Conservation (phyloP, 2,329 filamentous ascomycete species). For the Penicillium janthinellum region DNA sequence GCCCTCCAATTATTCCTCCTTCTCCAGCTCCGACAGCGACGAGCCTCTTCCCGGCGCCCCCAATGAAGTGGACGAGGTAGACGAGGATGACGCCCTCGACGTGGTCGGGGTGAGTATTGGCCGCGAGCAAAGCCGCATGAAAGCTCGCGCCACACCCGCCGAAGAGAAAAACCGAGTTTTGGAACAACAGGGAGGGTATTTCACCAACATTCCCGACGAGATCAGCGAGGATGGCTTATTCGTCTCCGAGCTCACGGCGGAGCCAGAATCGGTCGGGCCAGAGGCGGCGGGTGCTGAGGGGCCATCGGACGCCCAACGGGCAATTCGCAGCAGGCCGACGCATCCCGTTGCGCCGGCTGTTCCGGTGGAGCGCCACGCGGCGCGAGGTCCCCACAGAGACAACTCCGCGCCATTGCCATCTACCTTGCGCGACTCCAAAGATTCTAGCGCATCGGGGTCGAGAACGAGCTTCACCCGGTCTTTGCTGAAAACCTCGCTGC, state of each 20-base stretch:
- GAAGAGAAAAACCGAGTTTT: slow-evolving; percentile 61
- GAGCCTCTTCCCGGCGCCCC: slow-evolving; percentile 20
- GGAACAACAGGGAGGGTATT: slow-evolving; percentile 53
- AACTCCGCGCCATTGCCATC: slow-evolving; percentile 3
- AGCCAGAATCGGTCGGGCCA: slow-evolving; percentile 33
- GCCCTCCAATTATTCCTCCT: slow-evolving; percentile 25
- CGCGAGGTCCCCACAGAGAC: slow-evolving; percentile 20
- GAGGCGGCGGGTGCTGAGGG: neutral
- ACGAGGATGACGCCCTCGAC: slow-evolving; percentile 40
- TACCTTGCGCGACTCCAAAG: slow-evolving; percentile 14
- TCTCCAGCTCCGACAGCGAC: slow-evolving; percentile 39
- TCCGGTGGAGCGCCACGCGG: slow-evolving; percentile 14
- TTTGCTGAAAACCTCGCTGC: slow-evolving; percentile 37
- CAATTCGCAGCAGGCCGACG: slow-evolving; percentile 13
- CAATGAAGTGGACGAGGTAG: slow-evolving; percentile 19
- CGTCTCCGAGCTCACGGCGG: slow-evolving; percentile 34
- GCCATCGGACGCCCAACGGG: neutral
- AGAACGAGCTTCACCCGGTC: slow-evolving; percentile 39
- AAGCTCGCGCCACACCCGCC: slow-evolving; percentile 59
- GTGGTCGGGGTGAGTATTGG: slow-evolving; percentile 63
- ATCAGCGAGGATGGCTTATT: slow-evolving; percentile 34
- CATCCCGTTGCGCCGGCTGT: slow-evolving; percentile 10
- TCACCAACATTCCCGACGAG: slow-evolving; percentile 43
- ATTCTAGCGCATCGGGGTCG: slow-evolving; percentile 13
- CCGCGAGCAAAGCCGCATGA: slow-evolving; percentile 58